phyloP scores from a whole-genome alignment of 2,329 filamentous ascomycete genomes.

The Colletotrichum sp. region DNA sequence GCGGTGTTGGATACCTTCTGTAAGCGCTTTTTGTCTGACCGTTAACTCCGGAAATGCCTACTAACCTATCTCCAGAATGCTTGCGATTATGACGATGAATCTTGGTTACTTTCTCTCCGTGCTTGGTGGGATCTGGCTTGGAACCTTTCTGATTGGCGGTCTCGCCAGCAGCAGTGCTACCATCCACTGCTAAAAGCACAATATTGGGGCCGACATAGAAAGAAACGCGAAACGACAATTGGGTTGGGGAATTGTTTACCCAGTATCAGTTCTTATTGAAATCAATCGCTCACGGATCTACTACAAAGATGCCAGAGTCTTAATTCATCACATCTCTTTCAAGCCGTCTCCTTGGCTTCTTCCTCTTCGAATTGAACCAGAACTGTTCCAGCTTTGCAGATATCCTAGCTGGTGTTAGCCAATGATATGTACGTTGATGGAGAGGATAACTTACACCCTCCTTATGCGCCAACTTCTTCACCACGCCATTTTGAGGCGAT shows the following conservation, averaged over 20 bases:
- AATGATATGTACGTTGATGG: background rate
- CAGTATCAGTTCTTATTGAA: background rate
- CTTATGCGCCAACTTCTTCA: constrained; percentile 76
- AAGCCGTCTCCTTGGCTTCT: background rate
- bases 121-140: constrained; percentile 78
- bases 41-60: background rate
- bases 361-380: constrained; percentile 73
- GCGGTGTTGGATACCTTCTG: constrained; percentile 83
- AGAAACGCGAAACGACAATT: background rate
- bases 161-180: background rate
- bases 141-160: constrained; percentile 46
- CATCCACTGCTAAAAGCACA: background rate
- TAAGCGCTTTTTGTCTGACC: constrained; percentile 53
- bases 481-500: constrained; percentile 73
- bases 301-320: background rate
- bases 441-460: constrained; percentile 66
- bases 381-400: constrained; percentile 78
- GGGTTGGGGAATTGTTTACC: background rate
- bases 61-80: constrained; percentile 65
- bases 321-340: background rate
- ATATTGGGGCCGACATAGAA: background rate
- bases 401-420: constrained; percentile 57
- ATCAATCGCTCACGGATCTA: background rate
- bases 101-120: constrained; percentile 84
- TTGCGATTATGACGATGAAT: constrained; percentile 90